These are phyloP conservation scores for Linum tenue DNA, from an alignment of 345 rosid genomes.

Conservation along the genomic window DNA sequence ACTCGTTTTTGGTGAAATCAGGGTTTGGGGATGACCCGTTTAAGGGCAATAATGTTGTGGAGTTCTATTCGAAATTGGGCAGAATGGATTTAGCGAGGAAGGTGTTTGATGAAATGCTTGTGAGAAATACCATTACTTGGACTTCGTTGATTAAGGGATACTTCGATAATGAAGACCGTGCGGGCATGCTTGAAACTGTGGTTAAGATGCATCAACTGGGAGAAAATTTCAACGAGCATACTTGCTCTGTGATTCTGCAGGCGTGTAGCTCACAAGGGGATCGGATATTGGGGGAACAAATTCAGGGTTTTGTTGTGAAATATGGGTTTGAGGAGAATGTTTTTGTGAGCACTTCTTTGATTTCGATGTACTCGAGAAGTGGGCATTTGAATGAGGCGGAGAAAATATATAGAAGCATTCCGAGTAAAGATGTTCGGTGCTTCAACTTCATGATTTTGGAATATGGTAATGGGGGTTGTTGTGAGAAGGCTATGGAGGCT, in stretches of 20 bases:
- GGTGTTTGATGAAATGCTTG: conserved; percentile 30
- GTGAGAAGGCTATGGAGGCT: conserved; percentile 17
- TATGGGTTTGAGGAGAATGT: conserved; percentile 27
- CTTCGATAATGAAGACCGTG: conserved; percentile 18
- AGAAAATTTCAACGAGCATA: conserved; percentile 28
- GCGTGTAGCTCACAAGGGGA: conserved; percentile 21
- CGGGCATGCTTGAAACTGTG: conserved; percentile 10
- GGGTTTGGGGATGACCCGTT: conserved; percentile 11
- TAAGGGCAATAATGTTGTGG: conserved; percentile 23
- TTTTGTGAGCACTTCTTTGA: conserved; percentile 27
- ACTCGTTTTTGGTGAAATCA: conserved; percentile 19
- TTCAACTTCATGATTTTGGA: conserved; percentile 32
- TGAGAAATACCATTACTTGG: conserved; percentile 26
- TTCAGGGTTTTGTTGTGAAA: conserved; percentile 25
- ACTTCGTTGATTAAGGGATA: conserved; percentile 29
- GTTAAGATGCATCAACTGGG: conserved; percentile 16
- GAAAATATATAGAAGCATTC: conserved; percentile 16
- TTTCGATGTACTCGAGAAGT: conserved; percentile 21
- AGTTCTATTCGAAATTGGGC: conserved; percentile 13
- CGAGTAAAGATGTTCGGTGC: conserved; percentile 23
- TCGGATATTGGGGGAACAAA: conserved; percentile 20
- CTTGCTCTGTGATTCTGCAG: conserved; percentile 28
- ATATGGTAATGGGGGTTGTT: conserved; percentile 20
- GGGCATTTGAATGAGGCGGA: conserved; percentile 19
- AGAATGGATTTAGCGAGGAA: conserved; percentile 17